phyloP scores from a whole-genome alignment of 352 stramenopile species.

The Phytophthora nicotianae region DNA sequence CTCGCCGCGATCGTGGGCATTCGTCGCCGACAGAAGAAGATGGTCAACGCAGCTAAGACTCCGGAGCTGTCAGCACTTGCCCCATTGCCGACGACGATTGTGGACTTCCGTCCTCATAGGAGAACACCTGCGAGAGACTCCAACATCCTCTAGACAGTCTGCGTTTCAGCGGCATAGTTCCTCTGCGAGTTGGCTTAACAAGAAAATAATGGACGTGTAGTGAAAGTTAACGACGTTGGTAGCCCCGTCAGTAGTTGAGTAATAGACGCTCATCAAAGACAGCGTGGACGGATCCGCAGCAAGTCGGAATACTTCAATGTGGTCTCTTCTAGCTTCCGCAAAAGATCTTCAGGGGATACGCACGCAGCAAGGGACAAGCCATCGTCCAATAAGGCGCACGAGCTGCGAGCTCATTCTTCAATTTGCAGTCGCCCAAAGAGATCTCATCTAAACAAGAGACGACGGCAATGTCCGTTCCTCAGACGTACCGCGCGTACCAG shows the following conservation, averaged over 20 bases:
- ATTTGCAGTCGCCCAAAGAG: slow-evolving; percentile 6
- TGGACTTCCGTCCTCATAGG: slow-evolving; percentile 30
- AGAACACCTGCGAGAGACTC: slow-evolving; percentile 21
- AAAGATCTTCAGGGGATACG: background rate
- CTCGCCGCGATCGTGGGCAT: slow-evolving; percentile 47
- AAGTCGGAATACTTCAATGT: slow-evolving; percentile 29
- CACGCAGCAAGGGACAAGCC: background rate
- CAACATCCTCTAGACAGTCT: slow-evolving; percentile 34
- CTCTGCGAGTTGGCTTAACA: background rate
- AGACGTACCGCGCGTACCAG: slow-evolving; percentile 38
- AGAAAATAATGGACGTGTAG: slow-evolving; percentile 20
- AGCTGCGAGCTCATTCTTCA: slow-evolving; percentile 21
- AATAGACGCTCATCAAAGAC: too few relatives aligned
- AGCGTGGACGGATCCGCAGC: too few relatives aligned
- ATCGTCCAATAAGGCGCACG: background rate
- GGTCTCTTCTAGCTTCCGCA: background rate
- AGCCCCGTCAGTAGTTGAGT: too few relatives aligned
- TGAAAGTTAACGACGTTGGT: slow-evolving; percentile 5
- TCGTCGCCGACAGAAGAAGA: slow-evolving; percentile 49
- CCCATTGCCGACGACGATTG: slow-evolving; percentile 27
- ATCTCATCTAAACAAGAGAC: background rate
- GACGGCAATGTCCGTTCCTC: slow-evolving; percentile 26
- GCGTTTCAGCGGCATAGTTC: background rate
- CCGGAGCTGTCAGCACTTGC: slow-evolving; percentile 41
- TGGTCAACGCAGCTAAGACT: slow-evolving; percentile 48